phyloP scores from a whole-genome alignment of 2,329 filamentous ascomycete species.

The Botrytis squamosa region DNA sequence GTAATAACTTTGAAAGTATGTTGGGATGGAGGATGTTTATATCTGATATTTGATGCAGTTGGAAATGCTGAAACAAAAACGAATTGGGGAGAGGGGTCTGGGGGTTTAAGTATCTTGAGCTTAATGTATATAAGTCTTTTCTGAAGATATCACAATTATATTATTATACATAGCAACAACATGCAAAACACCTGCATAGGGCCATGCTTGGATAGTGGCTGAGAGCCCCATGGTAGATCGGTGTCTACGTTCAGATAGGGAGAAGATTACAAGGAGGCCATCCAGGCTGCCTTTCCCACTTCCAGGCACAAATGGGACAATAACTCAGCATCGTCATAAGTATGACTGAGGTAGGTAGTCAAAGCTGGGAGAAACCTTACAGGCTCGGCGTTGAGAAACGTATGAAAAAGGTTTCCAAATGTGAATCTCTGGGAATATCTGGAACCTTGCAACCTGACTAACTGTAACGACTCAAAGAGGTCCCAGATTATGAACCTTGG shows the following conservation, averaged over 20 bases:
- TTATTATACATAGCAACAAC: conserved; percentile 11
- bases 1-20: not conserved
- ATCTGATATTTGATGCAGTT: conserved; percentile 18
- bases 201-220: conserved; percentile 19
- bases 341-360: conserved; percentile 19
- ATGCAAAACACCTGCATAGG: conserved; percentile 21
- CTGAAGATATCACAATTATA: conserved; percentile 16
- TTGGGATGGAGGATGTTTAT: conserved; percentile 17
- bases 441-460: conserved; percentile 15
- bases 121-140: conserved; percentile 2
- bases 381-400: not conserved
- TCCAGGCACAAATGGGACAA: conserved; percentile 5
- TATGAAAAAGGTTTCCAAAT: conserved; percentile 10
- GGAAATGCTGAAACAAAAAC: conserved; percentile 19
- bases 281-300: not conserved
- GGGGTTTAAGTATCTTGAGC: conserved; percentile 15
- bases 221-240: conserved; percentile 16
- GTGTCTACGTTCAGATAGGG: conserved; percentile 16
- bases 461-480: not conserved
- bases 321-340: conserved; percentile 12
- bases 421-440: conserved; percentile 6
- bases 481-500: not conserved
- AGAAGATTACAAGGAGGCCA: conserved; percentile 4
- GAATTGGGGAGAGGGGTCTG: conserved; percentile 1
- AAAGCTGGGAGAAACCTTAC: conserved; percentile 17